Percentiles rank a stretch among this genome's conserved stretches.
Evolutionary conservation across 1,284 basidiomycete species (phyloP).

Genomic region (Puccinia hordei): DNA sequence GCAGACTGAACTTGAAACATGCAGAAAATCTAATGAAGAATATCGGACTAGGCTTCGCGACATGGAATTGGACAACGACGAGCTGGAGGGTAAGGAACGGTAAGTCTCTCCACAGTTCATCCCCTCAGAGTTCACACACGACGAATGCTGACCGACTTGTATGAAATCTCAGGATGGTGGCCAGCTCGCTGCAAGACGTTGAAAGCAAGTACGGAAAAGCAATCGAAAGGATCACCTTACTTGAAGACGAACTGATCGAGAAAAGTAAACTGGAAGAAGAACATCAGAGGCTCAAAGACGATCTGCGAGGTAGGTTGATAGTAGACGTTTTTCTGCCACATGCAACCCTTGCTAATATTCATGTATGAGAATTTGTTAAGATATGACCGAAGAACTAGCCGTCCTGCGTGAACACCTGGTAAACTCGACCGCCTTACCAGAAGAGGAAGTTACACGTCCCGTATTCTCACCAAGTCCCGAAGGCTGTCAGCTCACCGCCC

Average conservation of each 20-base stretch:
- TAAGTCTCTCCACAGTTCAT: constrained; percentile 48
- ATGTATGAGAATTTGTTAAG: neutral
- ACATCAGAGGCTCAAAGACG: constrained; percentile 86
- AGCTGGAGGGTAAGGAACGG: constrained; percentile 86
- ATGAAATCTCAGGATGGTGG: constrained; percentile 67
- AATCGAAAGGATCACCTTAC: constrained; percentile 91
- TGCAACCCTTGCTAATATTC: neutral
- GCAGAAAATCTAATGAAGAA: constrained; percentile 55
- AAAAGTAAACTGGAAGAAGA: constrained; percentile 89
- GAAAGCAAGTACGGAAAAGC: constrained; percentile 87
- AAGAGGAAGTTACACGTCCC: neutral
- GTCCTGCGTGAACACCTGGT: constrained; percentile 44
- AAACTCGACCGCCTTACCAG: neutral
- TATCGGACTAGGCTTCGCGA: constrained; percentile 64
- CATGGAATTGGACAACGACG: constrained; percentile 93
- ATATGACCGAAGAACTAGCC: constrained; percentile 45
- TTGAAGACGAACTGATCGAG: constrained; percentile 93
- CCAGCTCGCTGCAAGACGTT: constrained; percentile 84
- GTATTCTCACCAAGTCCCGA: neutral
- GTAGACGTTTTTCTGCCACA: neutral
- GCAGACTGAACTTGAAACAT: constrained; percentile 78
- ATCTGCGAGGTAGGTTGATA: constrained; percentile 73
- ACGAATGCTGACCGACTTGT: neutral
- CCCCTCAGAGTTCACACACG: neutral
- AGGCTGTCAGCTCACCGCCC: neutral